A percentile compares a stretch with the other conserved stretches of the same genome.
These are phyloP conservation scores for Heterobasidion annosum DNA, from an alignment of 1,284 basidiomycete species.

Conservation along the genomic window DNA sequence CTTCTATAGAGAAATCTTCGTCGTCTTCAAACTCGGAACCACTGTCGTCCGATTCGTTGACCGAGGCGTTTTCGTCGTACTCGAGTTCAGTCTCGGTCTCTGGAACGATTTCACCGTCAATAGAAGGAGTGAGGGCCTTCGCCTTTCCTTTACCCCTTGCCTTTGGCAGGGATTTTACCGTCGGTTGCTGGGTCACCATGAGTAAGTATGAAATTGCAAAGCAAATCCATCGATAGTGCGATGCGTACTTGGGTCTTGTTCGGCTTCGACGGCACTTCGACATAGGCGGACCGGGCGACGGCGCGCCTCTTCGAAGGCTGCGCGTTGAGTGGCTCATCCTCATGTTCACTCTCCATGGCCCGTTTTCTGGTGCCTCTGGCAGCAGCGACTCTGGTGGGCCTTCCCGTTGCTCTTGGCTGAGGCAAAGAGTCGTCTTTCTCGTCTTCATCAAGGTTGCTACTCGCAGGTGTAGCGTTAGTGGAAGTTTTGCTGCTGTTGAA, in stretches of 20 bases:
- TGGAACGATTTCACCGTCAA: constrained; percentile 20
- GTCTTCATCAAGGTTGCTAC: constrained; percentile 27
- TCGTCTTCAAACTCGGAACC: constrained; percentile 46
- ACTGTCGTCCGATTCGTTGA: constrained; percentile 43
- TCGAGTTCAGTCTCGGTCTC: constrained; percentile 10
- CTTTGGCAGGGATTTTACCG: neutral
- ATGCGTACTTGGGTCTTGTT: constrained; percentile 22
- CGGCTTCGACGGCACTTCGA: constrained; percentile 32
- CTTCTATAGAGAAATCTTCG: neutral
- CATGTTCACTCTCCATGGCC: constrained; percentile 16
- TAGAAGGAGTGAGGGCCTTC: constrained; percentile 12
- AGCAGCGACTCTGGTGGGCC: neutral
- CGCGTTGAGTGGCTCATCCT: constrained; percentile 11
- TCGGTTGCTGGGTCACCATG: neutral
- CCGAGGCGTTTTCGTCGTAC: constrained; percentile 28
- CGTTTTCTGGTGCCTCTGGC: constrained; percentile 12
- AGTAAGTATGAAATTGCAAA: neutral
- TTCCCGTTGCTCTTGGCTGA: constrained; percentile 1
- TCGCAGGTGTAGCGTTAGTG: constrained; percentile 27
- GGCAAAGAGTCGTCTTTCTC: constrained; percentile 6
- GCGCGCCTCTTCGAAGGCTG: constrained; percentile 34
- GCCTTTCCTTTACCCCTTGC: constrained; percentile 22
- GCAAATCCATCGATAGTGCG: neutral
- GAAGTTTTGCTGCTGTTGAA: constrained; percentile 35
- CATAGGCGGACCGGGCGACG: constrained; percentile 29